Base-by-base conservation (phyloP, 306 rosid genomes). In the Lotus japonicus region DNA sequence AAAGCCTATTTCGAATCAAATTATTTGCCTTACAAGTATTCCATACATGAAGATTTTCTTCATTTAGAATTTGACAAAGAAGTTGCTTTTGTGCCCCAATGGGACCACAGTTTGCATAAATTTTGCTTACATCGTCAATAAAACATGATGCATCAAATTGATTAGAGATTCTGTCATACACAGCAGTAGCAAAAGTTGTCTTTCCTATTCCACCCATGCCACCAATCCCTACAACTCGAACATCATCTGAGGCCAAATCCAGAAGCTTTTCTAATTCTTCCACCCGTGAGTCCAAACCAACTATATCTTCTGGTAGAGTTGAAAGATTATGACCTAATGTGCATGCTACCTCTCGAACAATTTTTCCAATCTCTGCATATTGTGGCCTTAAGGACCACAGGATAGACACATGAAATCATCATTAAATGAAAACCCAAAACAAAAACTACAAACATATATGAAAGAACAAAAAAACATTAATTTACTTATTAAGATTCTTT, bases 161-260 rank as follows among this genome's bases (percentile, higher is more conserved):
- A 16, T 14, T n/a, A 21, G 42, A 73, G 43, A 43, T 35, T 55
- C 4, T 36, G 0, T 18, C 11, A 12, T 58, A 72, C 1, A 78
- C 23, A 5, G 14, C 5, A 0, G 3, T 44, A 17, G 67, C 66
- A 19, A 69, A 38, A 12, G 80, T 74, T 0, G 71, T 48, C 35
- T 80, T 80, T 11, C 77, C 80, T 49, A 74, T 44, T 11, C 80
- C 77, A 8, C 77, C 66, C 77, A 80, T 74, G 0, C 77, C 77
- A 45, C 53, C 14, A 35, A 80, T 57, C 4, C 80, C 80, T 0
- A 61, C 17, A 23, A 12, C 45, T 11, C 70, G 33, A 50, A 80
- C 74, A 64, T 17, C 7, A 50, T 69, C 55, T 0, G 65, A 23
- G 5, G 5, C 17, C 17, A 64, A 14, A 44, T 2, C 5, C 1